Evolutionary conservation across 129 eudicot genomes (phyloP), one percentile per base, ranked within the genome.

Genomic region (Heracleum sosnowskyi): DNA sequence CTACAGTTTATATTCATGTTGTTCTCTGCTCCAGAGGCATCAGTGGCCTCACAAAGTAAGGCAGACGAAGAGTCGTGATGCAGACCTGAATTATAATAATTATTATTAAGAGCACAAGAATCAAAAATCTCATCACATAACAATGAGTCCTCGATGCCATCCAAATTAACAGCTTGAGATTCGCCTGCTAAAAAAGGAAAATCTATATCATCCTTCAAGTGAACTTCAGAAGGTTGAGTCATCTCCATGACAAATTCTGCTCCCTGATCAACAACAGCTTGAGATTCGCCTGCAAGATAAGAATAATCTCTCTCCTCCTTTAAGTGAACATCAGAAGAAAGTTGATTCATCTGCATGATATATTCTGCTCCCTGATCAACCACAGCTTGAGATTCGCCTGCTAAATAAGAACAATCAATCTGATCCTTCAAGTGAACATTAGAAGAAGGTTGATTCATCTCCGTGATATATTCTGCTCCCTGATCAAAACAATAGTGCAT

Each of bases 121-220:
- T 84, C 86, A n/a, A 86, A 74, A 63, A 42, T 81, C 84, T 93
- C 98, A 33, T 87, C 68, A 84, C 97, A 89, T 33, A 85, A 79
- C 22, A 89, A 83, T 11, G 84, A 66, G 70, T 86, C 85, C 68
- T 85, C 86, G 8, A 69, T 40, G 49, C 82, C 82, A 82, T 86
- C 81, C 68, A 74, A 49, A 73, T 87, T 88, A 57, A 69, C 74
- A 17, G 78, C 90, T 80, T 88, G 89, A 37, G 88, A 85, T 78
- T 90, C 90, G 26, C 86, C 89, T 76, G 88, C 96, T 73, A 85
- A 80, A 74, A 76, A 69, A 37, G 24, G 72, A 66, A 74, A 49
- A 69, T 85, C 81, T 36, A 40, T 17, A 34, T 80, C 60, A 75
- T 82, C 86, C 76, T 80, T 86, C 31, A 63, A 20, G 36, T 64